Percentiles rank a stretch among this genome's conserved stretches.
These are phyloP conservation scores for Leishmania turanica DNA, from an alignment of 208 protist genomes.

Conservation along the genomic window DNA sequence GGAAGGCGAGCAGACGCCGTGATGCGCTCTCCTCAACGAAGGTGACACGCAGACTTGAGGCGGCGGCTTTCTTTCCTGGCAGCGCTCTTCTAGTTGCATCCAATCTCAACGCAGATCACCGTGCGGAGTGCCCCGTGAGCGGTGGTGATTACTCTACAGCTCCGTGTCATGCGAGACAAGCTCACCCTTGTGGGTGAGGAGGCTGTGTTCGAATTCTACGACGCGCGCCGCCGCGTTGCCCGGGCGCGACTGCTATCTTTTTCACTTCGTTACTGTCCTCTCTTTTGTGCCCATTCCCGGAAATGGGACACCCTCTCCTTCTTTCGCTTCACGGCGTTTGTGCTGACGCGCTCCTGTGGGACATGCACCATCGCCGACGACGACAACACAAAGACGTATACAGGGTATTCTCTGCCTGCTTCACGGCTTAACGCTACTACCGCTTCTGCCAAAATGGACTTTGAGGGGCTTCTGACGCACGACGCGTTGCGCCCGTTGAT, in stretches of 20 bases:
- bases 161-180: background rate
- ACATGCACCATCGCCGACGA: background rate
- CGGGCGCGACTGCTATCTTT: background rate
- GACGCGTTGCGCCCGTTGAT: conserved; percentile 26
- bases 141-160: background rate
- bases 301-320: background rate
- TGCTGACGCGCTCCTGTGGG: background rate
- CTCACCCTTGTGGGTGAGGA: background rate
- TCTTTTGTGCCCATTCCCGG: background rate
- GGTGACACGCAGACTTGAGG: background rate
- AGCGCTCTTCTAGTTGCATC: background rate
- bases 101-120: background rate
- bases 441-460: conserved; percentile 12
- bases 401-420: background rate
- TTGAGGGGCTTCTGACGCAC: conserved; percentile 23
- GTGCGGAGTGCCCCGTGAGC: background rate
- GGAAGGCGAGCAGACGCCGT: background rate
- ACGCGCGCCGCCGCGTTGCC: background rate
- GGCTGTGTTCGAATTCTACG: background rate
- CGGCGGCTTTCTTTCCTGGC: background rate
- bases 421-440: background rate
- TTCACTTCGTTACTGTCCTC: background rate
- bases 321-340: background rate
- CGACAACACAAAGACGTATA: background rate
- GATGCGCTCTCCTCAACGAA: background rate